A percentile compares a stretch with the other conserved stretches of the same genome.
Evolutionary conservation across 2,329 filamentous ascomycete species (phyloP).

Genomic region (Aspergillus pseudotamarii): DNA sequence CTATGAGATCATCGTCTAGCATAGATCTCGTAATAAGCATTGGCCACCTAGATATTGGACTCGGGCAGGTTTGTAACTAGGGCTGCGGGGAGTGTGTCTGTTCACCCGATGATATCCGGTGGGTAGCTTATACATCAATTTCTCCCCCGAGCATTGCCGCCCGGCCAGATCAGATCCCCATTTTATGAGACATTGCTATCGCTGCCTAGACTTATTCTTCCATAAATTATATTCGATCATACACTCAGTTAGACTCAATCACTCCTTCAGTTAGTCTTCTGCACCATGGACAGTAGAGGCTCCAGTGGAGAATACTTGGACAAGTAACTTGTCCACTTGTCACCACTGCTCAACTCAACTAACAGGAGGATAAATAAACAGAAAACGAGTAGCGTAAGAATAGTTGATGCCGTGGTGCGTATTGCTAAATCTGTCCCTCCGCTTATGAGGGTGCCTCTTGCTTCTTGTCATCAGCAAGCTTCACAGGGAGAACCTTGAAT

Average conservation of each 20-base stretch:
- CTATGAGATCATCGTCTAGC: neutral
- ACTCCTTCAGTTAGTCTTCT: neutral
- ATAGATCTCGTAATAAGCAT: neutral
- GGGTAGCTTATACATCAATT: neutral
- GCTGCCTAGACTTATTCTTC: neutral
- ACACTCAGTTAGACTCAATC: neutral
- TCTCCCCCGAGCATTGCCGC: neutral
- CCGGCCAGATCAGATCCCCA: neutral
- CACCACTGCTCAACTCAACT: neutral
- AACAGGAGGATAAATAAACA: neutral
- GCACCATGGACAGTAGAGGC: neutral
- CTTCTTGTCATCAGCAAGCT: too few species aligned
- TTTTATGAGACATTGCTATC: neutral
- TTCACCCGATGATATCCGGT: neutral
- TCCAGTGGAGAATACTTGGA: neutral
- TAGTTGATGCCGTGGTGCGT: neutral
- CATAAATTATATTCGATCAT: neutral
- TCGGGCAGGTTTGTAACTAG: neutral
- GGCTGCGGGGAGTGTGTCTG: neutral
- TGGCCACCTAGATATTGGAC: too few species aligned
- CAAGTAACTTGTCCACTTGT: neutral
- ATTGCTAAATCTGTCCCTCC: too few species aligned
- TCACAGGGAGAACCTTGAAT: too few species aligned
- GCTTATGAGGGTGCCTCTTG: too few species aligned
- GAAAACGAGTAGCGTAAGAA: neutral